phyloP scores from a whole-genome alignment of 2,329 filamentous ascomycete genomes.

The Aspergillus alliaceus region DNA sequence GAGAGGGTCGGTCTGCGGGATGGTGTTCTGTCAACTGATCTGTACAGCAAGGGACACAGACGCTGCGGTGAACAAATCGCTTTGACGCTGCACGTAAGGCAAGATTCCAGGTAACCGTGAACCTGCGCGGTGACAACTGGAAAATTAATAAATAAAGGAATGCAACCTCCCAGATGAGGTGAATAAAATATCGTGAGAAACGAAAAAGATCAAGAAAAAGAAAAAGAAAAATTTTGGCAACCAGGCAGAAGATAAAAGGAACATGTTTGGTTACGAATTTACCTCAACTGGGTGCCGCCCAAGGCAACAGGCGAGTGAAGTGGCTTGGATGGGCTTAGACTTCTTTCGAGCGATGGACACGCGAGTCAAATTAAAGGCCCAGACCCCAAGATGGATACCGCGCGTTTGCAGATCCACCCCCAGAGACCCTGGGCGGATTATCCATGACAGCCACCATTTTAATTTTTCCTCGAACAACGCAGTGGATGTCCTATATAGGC shows the following conservation, averaged over 20 bases:
- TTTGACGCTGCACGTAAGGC: not conserved
- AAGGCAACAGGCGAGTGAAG: slow-evolving; percentile 3
- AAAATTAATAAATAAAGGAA: not conserved
- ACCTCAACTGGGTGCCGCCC: not conserved
- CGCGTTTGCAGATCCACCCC: not conserved
- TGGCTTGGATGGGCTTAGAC: not conserved
- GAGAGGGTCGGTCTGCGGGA: not conserved
- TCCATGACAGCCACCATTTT: not conserved
- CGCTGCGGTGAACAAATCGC: not conserved
- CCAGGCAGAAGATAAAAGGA: not conserved
- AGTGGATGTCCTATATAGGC: not conserved
- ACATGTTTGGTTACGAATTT: not conserved
- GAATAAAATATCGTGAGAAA: not conserved
- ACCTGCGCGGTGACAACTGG: slow-evolving; percentile 8
- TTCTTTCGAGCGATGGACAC: not conserved
- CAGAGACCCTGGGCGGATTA: not conserved
- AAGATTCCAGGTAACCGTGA: slow-evolving; percentile 4
- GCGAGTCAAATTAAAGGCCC: not conserved
- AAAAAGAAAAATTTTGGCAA: not conserved
- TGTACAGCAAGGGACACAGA: not conserved
- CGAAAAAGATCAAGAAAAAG: not conserved
- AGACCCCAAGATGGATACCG: not conserved
- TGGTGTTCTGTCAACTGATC: not conserved
- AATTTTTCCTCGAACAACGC: too few species aligned
- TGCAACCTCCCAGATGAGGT: not conserved